Percentiles rank a stretch among this genome's conserved stretches.
Conservation (phyloP, 495 filamentous ascomycete genomes). For the Pyrenopolyporus hunteri region DNA sequence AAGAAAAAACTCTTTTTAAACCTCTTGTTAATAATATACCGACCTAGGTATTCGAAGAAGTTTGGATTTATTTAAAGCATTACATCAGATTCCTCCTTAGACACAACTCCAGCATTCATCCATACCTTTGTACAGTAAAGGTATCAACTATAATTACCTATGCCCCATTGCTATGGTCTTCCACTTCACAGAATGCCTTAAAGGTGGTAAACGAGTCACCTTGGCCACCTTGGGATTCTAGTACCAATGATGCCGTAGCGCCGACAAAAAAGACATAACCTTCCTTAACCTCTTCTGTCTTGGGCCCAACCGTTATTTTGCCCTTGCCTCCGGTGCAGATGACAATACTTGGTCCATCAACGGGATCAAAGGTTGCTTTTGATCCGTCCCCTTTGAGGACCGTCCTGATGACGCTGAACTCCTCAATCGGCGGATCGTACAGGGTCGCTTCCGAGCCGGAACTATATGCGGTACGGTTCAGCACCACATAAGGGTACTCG, state of each 20-base stretch:
- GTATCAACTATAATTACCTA: no score
- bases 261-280: slow-evolving; percentile 94
- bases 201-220: slow-evolving; percentile 80
- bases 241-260: slow-evolving; percentile 80
- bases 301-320: slow-evolving; percentile 79
- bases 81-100: no score
- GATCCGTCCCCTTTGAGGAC: slow-evolving; percentile 71
- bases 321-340: slow-evolving; percentile 87
- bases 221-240: slow-evolving; percentile 68
- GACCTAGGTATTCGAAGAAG: no score
- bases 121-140: no score
- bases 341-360: slow-evolving; percentile 89
- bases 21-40: no score
- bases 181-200: slow-evolving; percentile 93
- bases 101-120: no score
- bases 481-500: slow-evolving; percentile 80
- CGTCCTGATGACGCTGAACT: slow-evolving; percentile 89
- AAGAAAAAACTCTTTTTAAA: no score
- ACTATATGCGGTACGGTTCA: slow-evolving; percentile 79
- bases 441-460: slow-evolving; percentile 70
- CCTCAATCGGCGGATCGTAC: slow-evolving; percentile 96
- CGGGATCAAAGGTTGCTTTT: slow-evolving; percentile 82
- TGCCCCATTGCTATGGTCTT: slow-evolving; percentile 44
- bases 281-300: slow-evolving; percentile 70
- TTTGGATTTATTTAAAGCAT: no score